Conservation (phyloP, 2,329 filamentous ascomycete species). For the Bertia moriformis region DNA sequence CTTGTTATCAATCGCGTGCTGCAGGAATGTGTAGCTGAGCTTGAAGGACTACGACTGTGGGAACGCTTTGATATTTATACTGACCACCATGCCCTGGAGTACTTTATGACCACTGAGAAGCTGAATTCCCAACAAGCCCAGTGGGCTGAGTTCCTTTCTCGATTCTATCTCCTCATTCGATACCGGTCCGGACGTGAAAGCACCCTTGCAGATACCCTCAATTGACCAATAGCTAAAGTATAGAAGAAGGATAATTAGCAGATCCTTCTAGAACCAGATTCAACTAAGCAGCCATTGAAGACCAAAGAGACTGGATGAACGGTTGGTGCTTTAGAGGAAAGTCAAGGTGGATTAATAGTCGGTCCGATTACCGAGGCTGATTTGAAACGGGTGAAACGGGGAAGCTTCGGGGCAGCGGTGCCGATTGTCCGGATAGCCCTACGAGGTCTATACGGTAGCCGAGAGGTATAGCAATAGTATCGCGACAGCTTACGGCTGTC, state of each 20-base stretch:
- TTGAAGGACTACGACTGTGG: slow-evolving; percentile 5
- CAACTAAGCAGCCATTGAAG: no score
- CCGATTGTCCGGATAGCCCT: no score
- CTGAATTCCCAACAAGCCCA: slow-evolving; percentile 10
- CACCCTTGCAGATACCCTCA: slow-evolving; percentile 7
- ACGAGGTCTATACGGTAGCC: no score
- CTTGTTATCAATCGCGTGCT: slow-evolving; percentile 9
- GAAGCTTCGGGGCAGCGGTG: no score
- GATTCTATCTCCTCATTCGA: slow-evolving; percentile 10
- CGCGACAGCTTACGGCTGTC: no score
- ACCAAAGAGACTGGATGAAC: no score
- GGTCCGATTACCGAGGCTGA: no score
- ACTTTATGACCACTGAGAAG: slow-evolving; percentile 11
- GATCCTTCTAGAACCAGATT: background rate
- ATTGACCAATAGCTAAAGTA: background rate
- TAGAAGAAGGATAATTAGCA: background rate
- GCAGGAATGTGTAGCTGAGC: slow-evolving; percentile 10
- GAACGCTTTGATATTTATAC: slow-evolving; percentile 6
- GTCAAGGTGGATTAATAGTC: no score
- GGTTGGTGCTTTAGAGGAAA: no score
- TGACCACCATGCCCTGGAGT: slow-evolving; percentile 12
- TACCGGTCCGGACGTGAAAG: slow-evolving; percentile 7
- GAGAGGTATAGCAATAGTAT: no score
- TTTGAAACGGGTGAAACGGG: no score
- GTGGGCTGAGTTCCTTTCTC: slow-evolving; percentile 9